A percentile compares a stretch with the other conserved stretches of the same genome.
These are phyloP conservation scores for Paecilomyces variotii DNA, from an alignment of 2,329 filamentous ascomycete genomes.

Conservation along the genomic window DNA sequence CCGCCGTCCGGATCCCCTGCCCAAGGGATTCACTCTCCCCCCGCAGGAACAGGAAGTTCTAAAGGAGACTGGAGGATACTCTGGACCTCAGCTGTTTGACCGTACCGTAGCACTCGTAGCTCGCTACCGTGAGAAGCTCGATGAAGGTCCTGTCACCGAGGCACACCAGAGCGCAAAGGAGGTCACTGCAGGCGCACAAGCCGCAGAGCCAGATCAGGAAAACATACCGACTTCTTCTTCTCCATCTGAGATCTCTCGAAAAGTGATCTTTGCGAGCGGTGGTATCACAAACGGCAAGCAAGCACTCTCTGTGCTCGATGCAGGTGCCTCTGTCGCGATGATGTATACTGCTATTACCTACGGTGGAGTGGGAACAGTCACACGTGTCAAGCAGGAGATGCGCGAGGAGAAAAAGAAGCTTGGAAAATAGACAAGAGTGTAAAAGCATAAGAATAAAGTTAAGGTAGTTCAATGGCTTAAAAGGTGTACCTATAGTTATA, in stretches of 20 bases:
- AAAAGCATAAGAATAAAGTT: constrained; percentile 1
- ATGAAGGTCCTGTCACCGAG: constrained; percentile 36
- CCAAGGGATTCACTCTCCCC: constrained; percentile 57
- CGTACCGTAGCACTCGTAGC: constrained; percentile 70
- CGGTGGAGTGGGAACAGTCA: constrained; percentile 55
- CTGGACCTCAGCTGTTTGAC: constrained; percentile 80
- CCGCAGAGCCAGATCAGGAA: constrained; percentile 15
- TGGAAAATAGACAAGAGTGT: constrained; percentile 12
- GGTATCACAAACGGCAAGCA: constrained; percentile 85
- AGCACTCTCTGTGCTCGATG: constrained; percentile 72
- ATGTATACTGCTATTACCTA: constrained; percentile 74
- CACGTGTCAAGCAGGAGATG: constrained; percentile 42
- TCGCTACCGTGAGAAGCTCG: constrained; percentile 65
- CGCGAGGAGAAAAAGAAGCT: constrained; percentile 25
- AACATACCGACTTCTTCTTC: constrained; percentile 2
- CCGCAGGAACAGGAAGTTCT: constrained; percentile 59
- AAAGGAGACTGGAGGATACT: constrained; percentile 77
- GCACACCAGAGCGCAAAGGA: constrained; percentile 6
- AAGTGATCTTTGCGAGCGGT: constrained; percentile 88
- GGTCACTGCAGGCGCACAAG: constrained; percentile 5
- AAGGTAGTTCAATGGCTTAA: background rate
- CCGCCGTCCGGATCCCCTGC: constrained; percentile 62
- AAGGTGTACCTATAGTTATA: background rate
- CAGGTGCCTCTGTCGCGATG: constrained; percentile 85
- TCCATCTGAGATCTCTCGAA: constrained; percentile 32